Percentiles rank a stretch among this genome's conserved stretches.
Conservation (phyloP, 2,329 filamentous ascomycete species). For the Botrytis medusae region DNA sequence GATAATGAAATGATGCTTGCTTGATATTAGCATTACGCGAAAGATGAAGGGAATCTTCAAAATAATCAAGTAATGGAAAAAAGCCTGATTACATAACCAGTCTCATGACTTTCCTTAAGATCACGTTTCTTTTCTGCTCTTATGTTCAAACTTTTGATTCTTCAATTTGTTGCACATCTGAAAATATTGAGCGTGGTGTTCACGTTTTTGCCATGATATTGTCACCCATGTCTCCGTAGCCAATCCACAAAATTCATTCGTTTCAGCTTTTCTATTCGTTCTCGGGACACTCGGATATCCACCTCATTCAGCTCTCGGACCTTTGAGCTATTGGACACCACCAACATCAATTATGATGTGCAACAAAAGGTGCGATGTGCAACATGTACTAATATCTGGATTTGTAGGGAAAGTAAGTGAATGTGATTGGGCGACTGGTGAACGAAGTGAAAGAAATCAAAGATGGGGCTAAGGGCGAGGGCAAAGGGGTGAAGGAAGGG, state of each 20-base stretch:
- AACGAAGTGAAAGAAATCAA: neutral
- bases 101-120: neutral
- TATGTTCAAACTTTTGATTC: neutral
- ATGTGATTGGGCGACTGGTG: neutral
- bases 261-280: neutral
- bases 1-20: neutral
- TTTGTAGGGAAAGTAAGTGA: neutral
- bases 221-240: neutral
- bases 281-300: neutral
- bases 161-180: slow-evolving; percentile 21
- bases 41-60: neutral
- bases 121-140: neutral
- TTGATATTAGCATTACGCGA: neutral
- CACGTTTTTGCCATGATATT: slow-evolving; percentile 24
- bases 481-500: neutral
- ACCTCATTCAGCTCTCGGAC: neutral
- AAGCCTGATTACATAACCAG: neutral
- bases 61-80: neutral
- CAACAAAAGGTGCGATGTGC: slow-evolving; percentile 22
- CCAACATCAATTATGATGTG: neutral
- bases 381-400: neutral
- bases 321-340: neutral
- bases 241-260: neutral
- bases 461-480: neutral
- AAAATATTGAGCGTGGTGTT: slow-evolving; percentile 20